Evolutionary conservation across 1,284 basidiomycete species (phyloP).

Genomic region (Thecaphora thlaspeos): DNA sequence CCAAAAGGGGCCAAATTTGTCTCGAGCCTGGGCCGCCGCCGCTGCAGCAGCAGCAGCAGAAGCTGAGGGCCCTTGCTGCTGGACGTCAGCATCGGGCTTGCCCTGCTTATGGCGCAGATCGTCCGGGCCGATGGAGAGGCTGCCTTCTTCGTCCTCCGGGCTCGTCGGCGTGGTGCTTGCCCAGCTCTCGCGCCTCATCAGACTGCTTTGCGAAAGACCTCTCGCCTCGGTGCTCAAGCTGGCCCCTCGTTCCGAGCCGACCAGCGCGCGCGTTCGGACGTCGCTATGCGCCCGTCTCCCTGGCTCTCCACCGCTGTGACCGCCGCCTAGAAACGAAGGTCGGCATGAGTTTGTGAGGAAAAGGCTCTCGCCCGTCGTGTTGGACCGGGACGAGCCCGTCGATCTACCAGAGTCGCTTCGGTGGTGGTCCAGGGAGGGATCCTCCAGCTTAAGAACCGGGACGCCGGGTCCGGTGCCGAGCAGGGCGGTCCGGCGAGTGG

Average conservation of each 20-base stretch:
- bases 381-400: slow-evolving; percentile 24
- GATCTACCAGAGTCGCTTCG: slow-evolving; percentile 28
- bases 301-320: too few species aligned
- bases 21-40: too few species aligned
- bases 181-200: slow-evolving; percentile 27
- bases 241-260: too few species aligned
- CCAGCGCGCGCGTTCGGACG: too few species aligned
- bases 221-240: not conserved
- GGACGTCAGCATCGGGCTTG: not conserved
- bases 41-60: too few species aligned
- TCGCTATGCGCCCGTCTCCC: too few species aligned
- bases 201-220: not conserved
- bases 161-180: slow-evolving; percentile 35
- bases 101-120: not conserved
- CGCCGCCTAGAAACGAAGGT: too few species aligned
- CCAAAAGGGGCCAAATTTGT: not conserved
- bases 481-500: too few species aligned
- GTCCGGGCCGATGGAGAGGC: not conserved
- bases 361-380: slow-evolving; percentile 23
- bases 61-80: not conserved
- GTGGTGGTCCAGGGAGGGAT: slow-evolving; percentile 13
- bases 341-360: slow-evolving; percentile 1
- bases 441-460: not conserved
- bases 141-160: slow-evolving; percentile 19
- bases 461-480: too few species aligned